Evolutionary conservation across 805 yeast genomes (phyloP), one percentile per base, ranked within the genome.

Genomic region (Metschnikowia reukaufii): DNA sequence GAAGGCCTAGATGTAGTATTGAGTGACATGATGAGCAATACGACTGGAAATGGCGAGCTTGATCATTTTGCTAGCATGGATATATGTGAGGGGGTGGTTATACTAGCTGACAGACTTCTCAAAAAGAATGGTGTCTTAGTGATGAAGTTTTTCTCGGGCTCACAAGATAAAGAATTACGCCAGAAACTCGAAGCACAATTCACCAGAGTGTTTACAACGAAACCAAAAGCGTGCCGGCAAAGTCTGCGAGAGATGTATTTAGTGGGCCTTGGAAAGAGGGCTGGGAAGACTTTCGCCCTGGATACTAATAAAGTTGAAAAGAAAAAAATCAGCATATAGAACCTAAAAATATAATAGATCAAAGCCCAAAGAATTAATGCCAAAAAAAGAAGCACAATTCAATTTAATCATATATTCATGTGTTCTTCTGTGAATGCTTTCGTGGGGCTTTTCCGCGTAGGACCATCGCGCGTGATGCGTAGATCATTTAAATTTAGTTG

Each of bases 61-160:
- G 99, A 92, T 64, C 98, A 92, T 66, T 69, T 77, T 12, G 81
- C 81, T 55, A 89, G 96, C 50, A 85, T 94, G 88, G 91, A 91
- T 60, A 70, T 92, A 23, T 92, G 97, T 64, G 94, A 88, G 57
- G 97, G 97, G 0, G 97, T 96, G 0, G 64, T 94, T 42, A 74
- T 88, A 6, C 75, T 91, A 41, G 84, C 95, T 1, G 74, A 84
- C 44, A 85, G 82, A 50, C 66, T 87, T n/a, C 66, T 94, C 21
- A 81, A 73, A 50, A 79, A 82, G 4, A 79, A 79, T 21, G 99
- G 99, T 0, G 59, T 70, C 9, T 79, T 88, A 59, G 84, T 89
- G 12, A 86, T 96, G 72, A 94, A 94, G 65, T 85, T 83, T 56
- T 91, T 79, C 64, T 79, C 91, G 0, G 99, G 99, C 0, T 72